phyloP scores from a whole-genome alignment of 2,329 filamentous ascomycete species.

The Botrytis sinoallii region DNA sequence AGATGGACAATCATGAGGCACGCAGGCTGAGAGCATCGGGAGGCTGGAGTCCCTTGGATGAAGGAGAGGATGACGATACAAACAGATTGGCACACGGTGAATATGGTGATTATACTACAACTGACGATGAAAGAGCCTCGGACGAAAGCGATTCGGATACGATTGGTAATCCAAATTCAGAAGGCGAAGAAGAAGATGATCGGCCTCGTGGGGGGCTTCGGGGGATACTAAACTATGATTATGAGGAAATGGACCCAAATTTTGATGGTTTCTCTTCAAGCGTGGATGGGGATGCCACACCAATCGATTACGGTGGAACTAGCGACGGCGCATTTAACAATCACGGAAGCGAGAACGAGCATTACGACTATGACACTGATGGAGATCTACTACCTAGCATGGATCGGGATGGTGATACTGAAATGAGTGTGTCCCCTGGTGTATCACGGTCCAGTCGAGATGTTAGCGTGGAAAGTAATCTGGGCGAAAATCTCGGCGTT shows the following conservation, averaged over 20 bases:
- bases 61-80: slow-evolving; percentile 33
- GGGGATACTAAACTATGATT: slow-evolving; percentile 26
- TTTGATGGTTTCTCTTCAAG: not conserved
- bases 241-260: slow-evolving; percentile 12
- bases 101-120: slow-evolving; percentile 22
- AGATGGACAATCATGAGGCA: slow-evolving; percentile 27
- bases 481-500: slow-evolving; percentile 28
- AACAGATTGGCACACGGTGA: slow-evolving; percentile 20
- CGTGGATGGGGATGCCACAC: slow-evolving; percentile 5
- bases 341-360: slow-evolving; percentile 10
- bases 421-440: slow-evolving; percentile 36
- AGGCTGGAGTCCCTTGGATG: slow-evolving; percentile 39
- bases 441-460: slow-evolving; percentile 22
- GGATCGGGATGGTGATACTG: slow-evolving; percentile 39
- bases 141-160: slow-evolving; percentile 35
- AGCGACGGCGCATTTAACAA: not conserved
- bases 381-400: slow-evolving; percentile 30
- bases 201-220: slow-evolving; percentile 28
- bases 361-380: slow-evolving; percentile 17
- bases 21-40: slow-evolving; percentile 20
- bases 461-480: slow-evolving; percentile 17
- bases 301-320: not conserved
- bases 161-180: slow-evolving; percentile 29
- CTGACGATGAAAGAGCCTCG: slow-evolving; percentile 26
- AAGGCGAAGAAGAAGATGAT: slow-evolving; percentile 33